A percentile compares a stretch with the other conserved stretches of the same genome.
phyloP scores from a whole-genome alignment of 257 asterid genomes.

The Primulina eburnea region DNA sequence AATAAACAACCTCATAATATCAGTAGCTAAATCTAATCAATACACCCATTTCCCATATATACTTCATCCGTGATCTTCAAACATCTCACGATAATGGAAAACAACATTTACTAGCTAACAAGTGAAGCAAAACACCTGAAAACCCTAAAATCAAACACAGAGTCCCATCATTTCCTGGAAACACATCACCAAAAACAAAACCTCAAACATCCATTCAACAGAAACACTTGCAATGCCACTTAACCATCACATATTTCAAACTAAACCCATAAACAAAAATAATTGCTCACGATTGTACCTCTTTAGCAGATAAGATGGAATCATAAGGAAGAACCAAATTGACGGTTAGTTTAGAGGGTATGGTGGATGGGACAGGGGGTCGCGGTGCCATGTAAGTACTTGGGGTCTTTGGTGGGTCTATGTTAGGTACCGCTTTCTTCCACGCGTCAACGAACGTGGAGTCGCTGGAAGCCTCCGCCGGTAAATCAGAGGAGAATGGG shows the following conservation, averaged over 20 bases:
- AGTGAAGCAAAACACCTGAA: not conserved
- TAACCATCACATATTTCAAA: too few species aligned
- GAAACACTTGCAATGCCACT: too few species aligned
- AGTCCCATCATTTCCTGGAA: not conserved
- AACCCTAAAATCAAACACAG: not conserved
- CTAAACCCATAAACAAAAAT: not conserved
- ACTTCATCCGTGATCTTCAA: not conserved
- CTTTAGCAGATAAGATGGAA: conserved; percentile 52
- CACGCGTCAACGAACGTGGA: conserved; percentile 57
- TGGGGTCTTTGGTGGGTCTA: conserved; percentile 72
- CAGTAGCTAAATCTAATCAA: too few species aligned
- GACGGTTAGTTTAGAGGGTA: conserved; percentile 80
- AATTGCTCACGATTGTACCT: conserved; percentile 37
- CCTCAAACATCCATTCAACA: too few species aligned
- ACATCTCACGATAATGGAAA: not conserved
- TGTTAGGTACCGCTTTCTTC: conserved; percentile 53
- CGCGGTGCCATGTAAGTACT: conserved; percentile 62
- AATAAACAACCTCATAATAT: not conserved
- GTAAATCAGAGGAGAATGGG: conserved; percentile 56
- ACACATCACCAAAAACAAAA: too few species aligned
- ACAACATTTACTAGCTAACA: not conserved
- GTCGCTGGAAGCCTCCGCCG: conserved; percentile 51
- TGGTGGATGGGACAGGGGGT: conserved; percentile 59
- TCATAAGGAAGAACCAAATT: conserved; percentile 79
- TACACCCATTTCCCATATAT: not conserved